These are phyloP conservation scores for Lactifluus pinguis DNA, from an alignment of 768 basidiomycete genomes.

Conservation along the genomic window DNA sequence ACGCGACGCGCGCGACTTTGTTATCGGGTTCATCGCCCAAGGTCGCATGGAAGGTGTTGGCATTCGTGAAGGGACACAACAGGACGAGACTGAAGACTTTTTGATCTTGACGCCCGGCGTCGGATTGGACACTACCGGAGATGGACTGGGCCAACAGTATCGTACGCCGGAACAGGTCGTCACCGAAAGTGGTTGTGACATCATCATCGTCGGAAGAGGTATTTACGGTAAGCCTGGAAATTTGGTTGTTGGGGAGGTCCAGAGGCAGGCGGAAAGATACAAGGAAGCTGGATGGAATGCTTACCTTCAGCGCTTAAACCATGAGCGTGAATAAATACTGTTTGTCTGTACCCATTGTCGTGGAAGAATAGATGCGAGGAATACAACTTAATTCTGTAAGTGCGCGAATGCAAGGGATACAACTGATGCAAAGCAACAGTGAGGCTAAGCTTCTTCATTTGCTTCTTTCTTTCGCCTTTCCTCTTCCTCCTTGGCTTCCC, in stretches of 20 bases:
- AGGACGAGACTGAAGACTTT: constrained; percentile 53
- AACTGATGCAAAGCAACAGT: not conserved
- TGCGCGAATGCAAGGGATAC: not conserved
- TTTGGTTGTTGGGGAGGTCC: constrained; percentile 39
- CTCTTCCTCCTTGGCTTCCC: constrained; percentile 50
- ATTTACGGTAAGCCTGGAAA: constrained; percentile 64
- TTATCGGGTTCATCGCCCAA: constrained; percentile 95
- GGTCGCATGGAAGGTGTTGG: constrained; percentile 68
- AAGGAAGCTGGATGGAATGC: constrained; percentile 84
- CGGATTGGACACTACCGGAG: constrained; percentile 61
- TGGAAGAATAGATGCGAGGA: not conserved
- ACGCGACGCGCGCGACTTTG: constrained; percentile 69
- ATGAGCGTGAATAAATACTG: not conserved
- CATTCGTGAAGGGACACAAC: constrained; percentile 20
- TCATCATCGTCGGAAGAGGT: constrained; percentile 96
- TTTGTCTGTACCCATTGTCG: not conserved
- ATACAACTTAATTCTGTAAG: not conserved
- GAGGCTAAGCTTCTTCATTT: not conserved
- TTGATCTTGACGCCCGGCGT: constrained; percentile 90
- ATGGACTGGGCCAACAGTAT: constrained; percentile 47
- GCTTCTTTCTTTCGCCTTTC: constrained; percentile 19
- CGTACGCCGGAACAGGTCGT: constrained; percentile 85
- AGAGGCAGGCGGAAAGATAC: constrained; percentile 76
- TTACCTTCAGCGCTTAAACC: constrained; percentile 44
- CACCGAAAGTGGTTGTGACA: constrained; percentile 74